A percentile compares a stretch with the other conserved stretches of the same genome.
phyloP scores from a whole-genome alignment of 768 basidiomycete genomes.

The Russula compacta region DNA sequence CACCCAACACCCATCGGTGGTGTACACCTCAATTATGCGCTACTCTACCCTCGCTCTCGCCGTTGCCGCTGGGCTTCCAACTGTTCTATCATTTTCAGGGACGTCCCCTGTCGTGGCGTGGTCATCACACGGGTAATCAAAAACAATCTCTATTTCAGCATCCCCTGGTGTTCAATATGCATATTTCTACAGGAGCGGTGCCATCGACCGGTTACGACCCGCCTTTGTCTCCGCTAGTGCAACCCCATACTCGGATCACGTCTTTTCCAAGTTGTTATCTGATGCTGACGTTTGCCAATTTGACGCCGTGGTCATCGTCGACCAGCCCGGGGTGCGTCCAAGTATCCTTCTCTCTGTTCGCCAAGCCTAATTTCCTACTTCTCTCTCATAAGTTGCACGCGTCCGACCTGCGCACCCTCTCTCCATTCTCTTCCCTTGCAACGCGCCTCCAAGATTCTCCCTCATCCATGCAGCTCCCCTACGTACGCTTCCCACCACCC shows the following conservation, averaged over 20 bases:
- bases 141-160: background rate
- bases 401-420: slow-evolving; percentile 60
- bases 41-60: slow-evolving; percentile 36
- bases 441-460: slow-evolving; percentile 40
- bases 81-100: slow-evolving; percentile 48
- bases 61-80: slow-evolving; percentile 35
- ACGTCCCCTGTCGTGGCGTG: slow-evolving; percentile 62
- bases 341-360: no score
- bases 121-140: slow-evolving; percentile 53
- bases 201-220: slow-evolving; percentile 29
- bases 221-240: background rate
- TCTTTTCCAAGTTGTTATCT: slow-evolving; percentile 38
- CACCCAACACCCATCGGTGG: background rate
- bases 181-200: slow-evolving; percentile 34
- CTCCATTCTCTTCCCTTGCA: slow-evolving; percentile 42
- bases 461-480: slow-evolving; percentile 53
- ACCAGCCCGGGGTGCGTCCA: slow-evolving; percentile 61
- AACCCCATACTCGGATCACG: slow-evolving; percentile 14
- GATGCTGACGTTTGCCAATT: slow-evolving; percentile 46
- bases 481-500: slow-evolving; percentile 32
- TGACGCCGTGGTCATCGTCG: slow-evolving; percentile 57
- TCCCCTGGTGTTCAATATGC: background rate
- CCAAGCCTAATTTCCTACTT: background rate
- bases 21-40: slow-evolving; percentile 31
- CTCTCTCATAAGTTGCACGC: slow-evolving; percentile 48